phyloP scores from a whole-genome alignment of 2,329 filamentous ascomycete genomes.

The Coleophoma crateriformis region DNA sequence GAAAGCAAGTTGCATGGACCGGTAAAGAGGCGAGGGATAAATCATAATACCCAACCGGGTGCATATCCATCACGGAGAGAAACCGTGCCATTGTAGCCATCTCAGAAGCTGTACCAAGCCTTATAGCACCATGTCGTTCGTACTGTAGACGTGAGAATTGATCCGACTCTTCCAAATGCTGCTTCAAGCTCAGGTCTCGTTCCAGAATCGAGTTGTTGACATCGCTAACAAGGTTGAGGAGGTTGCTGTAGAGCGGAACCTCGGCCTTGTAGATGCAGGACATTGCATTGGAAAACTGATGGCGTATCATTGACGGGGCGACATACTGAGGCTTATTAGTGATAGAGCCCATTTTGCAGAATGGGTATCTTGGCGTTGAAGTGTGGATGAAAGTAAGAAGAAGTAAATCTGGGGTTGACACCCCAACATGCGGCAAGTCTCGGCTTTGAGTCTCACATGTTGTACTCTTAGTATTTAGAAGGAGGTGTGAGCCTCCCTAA shows the following conservation, averaged over 20 bases:
- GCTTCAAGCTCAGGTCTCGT: not conserved
- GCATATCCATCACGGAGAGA: constrained; percentile 41
- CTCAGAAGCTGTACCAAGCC: constrained; percentile 39
- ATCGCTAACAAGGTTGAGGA: constrained; percentile 25
- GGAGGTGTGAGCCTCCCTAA: too few species aligned
- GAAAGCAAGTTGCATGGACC: constrained; percentile 46
- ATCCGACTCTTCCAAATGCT: not conserved
- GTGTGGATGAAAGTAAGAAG: too few species aligned
- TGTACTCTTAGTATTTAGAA: too few species aligned
- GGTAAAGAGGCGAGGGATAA: constrained; percentile 39
- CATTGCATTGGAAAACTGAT: constrained; percentile 27
- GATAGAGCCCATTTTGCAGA: too few species aligned
- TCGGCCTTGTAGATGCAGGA: constrained; percentile 30
- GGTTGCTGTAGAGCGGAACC: constrained; percentile 28
- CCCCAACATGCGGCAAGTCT: too few species aligned
- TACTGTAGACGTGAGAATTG: constrained; percentile 9
- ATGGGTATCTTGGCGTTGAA: too few species aligned
- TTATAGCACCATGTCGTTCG: constrained; percentile 41
- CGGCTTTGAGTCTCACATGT: too few species aligned
- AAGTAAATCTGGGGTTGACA: too few species aligned
- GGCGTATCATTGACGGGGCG: constrained; percentile 6
- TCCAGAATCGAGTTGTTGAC: constrained; percentile 8
- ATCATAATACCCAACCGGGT: constrained; percentile 47
- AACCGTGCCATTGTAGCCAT: constrained; percentile 35
- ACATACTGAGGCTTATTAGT: too few species aligned